Conservation (phyloP, 2,329 filamentous ascomycete species). For the Diplodia mutila region DNA sequence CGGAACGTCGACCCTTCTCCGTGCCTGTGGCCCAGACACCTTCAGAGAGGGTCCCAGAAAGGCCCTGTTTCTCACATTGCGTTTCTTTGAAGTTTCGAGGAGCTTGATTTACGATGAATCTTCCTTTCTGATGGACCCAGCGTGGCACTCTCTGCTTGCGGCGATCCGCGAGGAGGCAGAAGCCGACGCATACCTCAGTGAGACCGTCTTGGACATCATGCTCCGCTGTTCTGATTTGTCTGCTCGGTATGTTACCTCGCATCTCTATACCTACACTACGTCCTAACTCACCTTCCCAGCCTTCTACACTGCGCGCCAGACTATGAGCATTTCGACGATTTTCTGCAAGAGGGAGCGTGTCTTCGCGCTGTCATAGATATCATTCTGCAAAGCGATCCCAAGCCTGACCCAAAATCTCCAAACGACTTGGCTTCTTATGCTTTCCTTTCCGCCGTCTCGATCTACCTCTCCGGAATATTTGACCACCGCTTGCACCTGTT, state of each 20-base stretch:
- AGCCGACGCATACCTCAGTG: not conserved
- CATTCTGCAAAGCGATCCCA: not conserved
- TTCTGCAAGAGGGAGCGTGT: not conserved
- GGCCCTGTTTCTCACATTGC: not conserved
- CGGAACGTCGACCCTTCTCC: slow-evolving; percentile 3
- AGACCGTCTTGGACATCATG: not conserved
- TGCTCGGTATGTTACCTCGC: not conserved
- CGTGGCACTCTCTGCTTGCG: not conserved
- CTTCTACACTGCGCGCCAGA: not conserved
- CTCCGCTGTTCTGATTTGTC: not conserved
- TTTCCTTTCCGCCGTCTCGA: slow-evolving; percentile 6
- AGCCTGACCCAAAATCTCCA: not conserved
- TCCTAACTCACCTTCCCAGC: not conserved
- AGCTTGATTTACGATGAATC: not conserved
- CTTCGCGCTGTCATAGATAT: not conserved
- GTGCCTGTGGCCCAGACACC: not conserved
- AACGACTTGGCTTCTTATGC: not conserved
- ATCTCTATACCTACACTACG: not conserved
- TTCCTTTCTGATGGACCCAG: not conserved
- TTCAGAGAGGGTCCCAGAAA: not conserved
- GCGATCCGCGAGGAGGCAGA: not conserved
- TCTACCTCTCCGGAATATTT: slow-evolving; percentile 14
- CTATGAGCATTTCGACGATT: not conserved
- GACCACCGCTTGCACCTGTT: slow-evolving; percentile 4
- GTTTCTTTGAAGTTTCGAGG: not conserved